Percentiles rank a stretch among this genome's conserved stretches.
Conservation (phyloP, 225 moss, liverwort and hornwort species). For the Physcomitrellopsis africana region DNA sequence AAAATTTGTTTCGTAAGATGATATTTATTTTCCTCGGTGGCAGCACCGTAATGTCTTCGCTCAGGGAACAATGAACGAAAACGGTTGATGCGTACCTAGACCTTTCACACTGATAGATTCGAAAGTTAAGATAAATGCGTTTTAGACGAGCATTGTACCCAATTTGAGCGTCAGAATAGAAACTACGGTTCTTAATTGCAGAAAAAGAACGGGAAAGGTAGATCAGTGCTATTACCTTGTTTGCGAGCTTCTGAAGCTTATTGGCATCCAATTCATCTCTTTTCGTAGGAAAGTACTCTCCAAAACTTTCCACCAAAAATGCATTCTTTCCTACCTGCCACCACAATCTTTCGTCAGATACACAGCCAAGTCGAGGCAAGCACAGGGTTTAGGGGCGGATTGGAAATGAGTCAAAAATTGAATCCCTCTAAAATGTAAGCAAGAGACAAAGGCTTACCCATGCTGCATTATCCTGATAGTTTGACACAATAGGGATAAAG, state of each 20-base stretch:
- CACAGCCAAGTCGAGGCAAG: slow-evolving; percentile 7
- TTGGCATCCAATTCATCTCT: slow-evolving; percentile 68
- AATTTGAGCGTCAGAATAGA: not conserved
- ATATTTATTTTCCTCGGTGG: not conserved
- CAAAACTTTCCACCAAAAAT: slow-evolving; percentile 68
- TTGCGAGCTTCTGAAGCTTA: slow-evolving; percentile 59
- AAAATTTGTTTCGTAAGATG: not conserved
- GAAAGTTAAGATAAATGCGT: not conserved
- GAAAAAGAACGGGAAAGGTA: slow-evolving; percentile 8
- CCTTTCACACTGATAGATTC: slow-evolving; percentile 12
- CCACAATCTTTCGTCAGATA: slow-evolving; percentile 31
- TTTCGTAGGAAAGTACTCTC: slow-evolving; percentile 70
- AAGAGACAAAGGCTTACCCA: slow-evolving; percentile 5
- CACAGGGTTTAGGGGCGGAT: slow-evolving; percentile 1
- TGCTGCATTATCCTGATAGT: slow-evolving; percentile 5
- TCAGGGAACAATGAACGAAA: not conserved
- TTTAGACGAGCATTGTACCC: not conserved
- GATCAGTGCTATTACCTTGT: slow-evolving; percentile 48
- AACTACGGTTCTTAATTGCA: not conserved
- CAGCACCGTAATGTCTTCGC: slow-evolving; percentile 6
- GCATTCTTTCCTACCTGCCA: slow-evolving; percentile 88
- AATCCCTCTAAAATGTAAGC: not conserved
- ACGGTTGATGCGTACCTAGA: not conserved
- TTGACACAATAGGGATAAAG: too few relatives aligned
- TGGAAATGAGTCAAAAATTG: not conserved